These are phyloP conservation scores for Solanum appendiculatum DNA, from an alignment of 257 asterid genomes.

Conservation along the genomic window DNA sequence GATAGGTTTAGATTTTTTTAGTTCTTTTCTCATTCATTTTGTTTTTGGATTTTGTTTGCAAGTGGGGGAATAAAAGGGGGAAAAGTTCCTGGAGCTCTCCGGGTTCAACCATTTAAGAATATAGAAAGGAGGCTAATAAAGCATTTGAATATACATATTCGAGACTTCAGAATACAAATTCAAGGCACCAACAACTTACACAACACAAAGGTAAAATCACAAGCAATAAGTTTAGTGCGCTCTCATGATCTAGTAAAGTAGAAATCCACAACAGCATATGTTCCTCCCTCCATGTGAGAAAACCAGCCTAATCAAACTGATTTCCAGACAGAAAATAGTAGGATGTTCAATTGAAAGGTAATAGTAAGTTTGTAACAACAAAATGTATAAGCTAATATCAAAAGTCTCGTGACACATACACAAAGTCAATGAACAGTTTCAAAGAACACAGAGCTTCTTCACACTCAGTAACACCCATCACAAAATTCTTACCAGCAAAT, in stretches of 20 bases:
- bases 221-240: not conserved
- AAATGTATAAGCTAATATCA: not conserved
- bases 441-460: not conserved
- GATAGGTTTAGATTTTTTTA: not conserved
- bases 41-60: too few relatives aligned
- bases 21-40: too few relatives aligned
- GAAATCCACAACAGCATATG: not conserved
- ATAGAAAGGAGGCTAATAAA: not conserved
- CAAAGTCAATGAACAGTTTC: not conserved
- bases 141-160: not conserved
- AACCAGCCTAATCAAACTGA: not conserved
- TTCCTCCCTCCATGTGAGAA: not conserved
- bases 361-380: not conserved
- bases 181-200: not conserved
- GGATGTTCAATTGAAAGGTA: not conserved
- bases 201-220: not conserved
- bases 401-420: not conserved
- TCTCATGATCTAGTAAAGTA: not conserved
- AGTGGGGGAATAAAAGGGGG: not conserved
- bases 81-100: not conserved
- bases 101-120: not conserved
- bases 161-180: not conserved
- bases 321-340: not conserved
- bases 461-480: not conserved
- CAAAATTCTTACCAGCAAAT: not conserved